These are phyloP conservation scores for Maudiozyma turicensis DNA, from an alignment of 805 yeast species.

Conservation along the genomic window DNA sequence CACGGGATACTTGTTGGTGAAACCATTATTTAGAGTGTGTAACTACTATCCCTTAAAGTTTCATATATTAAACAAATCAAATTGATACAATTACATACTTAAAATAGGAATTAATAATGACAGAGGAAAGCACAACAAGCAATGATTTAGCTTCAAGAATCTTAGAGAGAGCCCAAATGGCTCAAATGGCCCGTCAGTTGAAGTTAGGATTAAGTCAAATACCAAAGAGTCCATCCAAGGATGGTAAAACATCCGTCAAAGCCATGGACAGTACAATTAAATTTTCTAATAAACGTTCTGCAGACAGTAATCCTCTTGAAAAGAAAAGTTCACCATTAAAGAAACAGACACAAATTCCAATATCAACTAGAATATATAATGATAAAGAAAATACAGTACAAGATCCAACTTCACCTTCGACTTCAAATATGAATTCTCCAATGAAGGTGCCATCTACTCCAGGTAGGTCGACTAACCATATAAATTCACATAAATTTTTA, in stretches of 20 bases:
- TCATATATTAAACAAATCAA: too few species aligned
- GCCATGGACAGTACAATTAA: neutral
- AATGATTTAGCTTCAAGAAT: constrained; percentile 25
- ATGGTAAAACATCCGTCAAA: neutral
- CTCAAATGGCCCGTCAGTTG: constrained; percentile 29
- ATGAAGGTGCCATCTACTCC: constrained; percentile 6
- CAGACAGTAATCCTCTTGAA: neutral
- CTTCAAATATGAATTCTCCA: neutral
- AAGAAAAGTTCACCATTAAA: constrained; percentile 2
- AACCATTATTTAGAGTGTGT: too few species aligned
- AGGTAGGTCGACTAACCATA: neutral
- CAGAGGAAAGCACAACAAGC: neutral
- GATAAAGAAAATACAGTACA: neutral
- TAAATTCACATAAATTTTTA: neutral
- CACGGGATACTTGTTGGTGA: too few species aligned
- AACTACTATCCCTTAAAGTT: too few species aligned
- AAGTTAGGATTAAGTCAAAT: constrained; percentile 27
- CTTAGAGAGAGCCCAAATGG: constrained; percentile 28
- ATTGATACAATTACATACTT: too few species aligned
- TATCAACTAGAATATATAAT: neutral
- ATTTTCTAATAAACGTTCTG: constrained; percentile 7
- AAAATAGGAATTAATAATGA: neutral
- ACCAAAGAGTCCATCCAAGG: constrained; percentile 11
- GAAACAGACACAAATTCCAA: neutral
- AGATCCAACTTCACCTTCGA: constrained; percentile 1